Evolutionary conservation across 495 filamentous ascomycete genomes (phyloP), one percentile per base, ranked within the genome.

Genomic region (Talaromyces trachyspermus): DNA sequence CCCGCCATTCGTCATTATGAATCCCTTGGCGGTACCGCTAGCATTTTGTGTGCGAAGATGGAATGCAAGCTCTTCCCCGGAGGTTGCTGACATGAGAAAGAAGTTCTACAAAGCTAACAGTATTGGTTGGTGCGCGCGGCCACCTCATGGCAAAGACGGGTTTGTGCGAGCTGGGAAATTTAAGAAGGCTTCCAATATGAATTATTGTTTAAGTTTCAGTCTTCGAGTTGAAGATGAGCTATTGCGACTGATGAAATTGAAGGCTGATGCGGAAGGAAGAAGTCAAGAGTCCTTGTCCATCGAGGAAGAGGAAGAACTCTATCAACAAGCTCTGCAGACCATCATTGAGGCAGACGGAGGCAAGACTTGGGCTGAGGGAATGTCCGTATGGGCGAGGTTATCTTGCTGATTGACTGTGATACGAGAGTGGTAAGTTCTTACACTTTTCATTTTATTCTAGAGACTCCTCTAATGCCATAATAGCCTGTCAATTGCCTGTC

Each of bases 181-280:
- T 69, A 85, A 85, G 66, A 85, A 84, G 60, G 81, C 81, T 18
- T 83, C 79, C 23, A 85, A 85, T 64, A 85, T 85, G 81, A 85
- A 85, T 59, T 85, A 79, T 48, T 76, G 71, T 11, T 54, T 84
- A 49, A 72, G 70, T 63, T 55, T 79, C 45, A 77, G 72, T 56
- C 76, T 75, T 41, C 63, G 71, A 10, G 78, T 84, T 19, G 81
- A 84, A 52, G 75, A 78, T 11, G 78, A 75, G 48, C 63, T 85
- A 5, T 45, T 52, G 11, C 48, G 53, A 10, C 50, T 76, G 23
- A 48, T 66, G 63, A 59, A 59, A 40, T 20, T 53, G 56, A 42
- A 46, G 50, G 15, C 55, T 64, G 27, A 56, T 24, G 44, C 44
- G n/a, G 44, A 46, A 14, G 32, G n/a, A 17, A 33, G 44, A 66